A percentile compares a stretch with the other conserved stretches of the same genome.
phyloP scores from a whole-genome alignment of 192 early-diverging fungal species.

The Podila epigama region DNA sequence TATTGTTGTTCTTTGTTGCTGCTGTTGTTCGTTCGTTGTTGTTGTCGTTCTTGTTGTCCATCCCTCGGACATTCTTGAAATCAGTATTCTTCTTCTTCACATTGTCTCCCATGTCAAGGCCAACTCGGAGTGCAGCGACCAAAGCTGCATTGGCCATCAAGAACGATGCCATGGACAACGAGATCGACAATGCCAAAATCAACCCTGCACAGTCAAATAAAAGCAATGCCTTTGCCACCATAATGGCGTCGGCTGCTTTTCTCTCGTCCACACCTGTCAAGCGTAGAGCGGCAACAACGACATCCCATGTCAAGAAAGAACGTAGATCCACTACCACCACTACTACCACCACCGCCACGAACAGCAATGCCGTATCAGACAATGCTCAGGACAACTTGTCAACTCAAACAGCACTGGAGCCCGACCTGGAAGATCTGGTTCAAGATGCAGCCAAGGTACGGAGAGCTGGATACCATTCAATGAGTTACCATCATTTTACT shows the following conservation, averaged over 20 bases:
- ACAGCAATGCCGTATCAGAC: not conserved
- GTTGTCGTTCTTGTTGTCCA: no score
- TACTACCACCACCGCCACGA: not conserved
- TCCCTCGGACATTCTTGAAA: no score
- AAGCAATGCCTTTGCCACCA: slow-evolving; percentile 16
- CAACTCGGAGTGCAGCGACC: slow-evolving; percentile 27
- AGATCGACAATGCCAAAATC: not conserved
- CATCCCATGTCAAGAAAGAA: no score
- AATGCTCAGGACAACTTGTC: no score
- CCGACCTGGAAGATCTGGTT: slow-evolving; percentile 41
- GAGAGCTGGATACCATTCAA: slow-evolving; percentile 5
- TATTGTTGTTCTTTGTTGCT: no score
- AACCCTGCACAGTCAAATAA: not conserved
- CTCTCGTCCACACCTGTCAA: no score
- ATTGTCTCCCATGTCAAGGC: not conserved
- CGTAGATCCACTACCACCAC: not conserved
- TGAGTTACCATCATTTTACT: slow-evolving; percentile 49
- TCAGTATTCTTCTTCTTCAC: no score
- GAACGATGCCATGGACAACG: slow-evolving; percentile 12
- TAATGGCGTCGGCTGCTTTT: not conserved
- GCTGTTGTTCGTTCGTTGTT: no score
- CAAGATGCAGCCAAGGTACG: slow-evolving; percentile 23
- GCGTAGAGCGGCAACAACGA: no score
- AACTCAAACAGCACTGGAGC: not conserved
- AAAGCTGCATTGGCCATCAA: slow-evolving; percentile 36